Evolutionary conservation across 441 rosid species (phyloP).

Genomic region (Daphne laureola): DNA sequence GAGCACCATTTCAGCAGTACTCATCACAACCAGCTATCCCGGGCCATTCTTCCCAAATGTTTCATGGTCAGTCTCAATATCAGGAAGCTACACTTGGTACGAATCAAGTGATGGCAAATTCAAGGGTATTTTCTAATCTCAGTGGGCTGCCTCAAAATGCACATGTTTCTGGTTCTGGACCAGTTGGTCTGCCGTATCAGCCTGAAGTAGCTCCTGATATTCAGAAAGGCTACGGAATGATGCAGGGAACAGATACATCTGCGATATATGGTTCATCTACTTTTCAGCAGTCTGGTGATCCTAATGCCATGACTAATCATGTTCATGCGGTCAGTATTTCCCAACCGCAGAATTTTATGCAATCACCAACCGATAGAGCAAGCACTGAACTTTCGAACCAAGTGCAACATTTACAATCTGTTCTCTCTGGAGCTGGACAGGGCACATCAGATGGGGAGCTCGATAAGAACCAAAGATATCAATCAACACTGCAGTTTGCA

Average conservation of each 20-base stretch:
- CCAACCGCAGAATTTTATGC: conserved; percentile 43
- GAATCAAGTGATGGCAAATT: conserved; percentile 37
- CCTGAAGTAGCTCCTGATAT: conserved; percentile 32
- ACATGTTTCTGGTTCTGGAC: conserved; percentile 42
- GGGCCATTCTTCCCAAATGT: conserved; percentile 34
- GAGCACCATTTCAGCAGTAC: conserved; percentile 42
- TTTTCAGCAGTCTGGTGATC: conserved; percentile 37
- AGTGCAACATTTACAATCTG: conserved; percentile 44
- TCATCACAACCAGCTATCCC: conserved; percentile 31
- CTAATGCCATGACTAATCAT: conserved; percentile 36
- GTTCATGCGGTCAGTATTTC: conserved; percentile 33
- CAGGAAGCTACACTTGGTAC: conserved; percentile 37
- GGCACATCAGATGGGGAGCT: conserved; percentile 49
- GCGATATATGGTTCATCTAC: conserved; percentile 32
- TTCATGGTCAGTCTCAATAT: conserved; percentile 32
- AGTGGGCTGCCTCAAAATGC: conserved; percentile 47
- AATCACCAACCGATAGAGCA: conserved; percentile 29
- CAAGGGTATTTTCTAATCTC: conserved; percentile 33
- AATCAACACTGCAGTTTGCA: conserved; percentile 88
- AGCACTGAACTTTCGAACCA: conserved; percentile 40
- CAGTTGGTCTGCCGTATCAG: conserved; percentile 51
- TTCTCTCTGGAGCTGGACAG: conserved; percentile 36
- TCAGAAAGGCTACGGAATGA: conserved; percentile 38
- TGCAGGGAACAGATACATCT: conserved; percentile 40
- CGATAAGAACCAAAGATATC: conserved; percentile 84